Conservation (phyloP, 2,329 filamentous ascomycete genomes). For the Acrocalymma vagum region DNA sequence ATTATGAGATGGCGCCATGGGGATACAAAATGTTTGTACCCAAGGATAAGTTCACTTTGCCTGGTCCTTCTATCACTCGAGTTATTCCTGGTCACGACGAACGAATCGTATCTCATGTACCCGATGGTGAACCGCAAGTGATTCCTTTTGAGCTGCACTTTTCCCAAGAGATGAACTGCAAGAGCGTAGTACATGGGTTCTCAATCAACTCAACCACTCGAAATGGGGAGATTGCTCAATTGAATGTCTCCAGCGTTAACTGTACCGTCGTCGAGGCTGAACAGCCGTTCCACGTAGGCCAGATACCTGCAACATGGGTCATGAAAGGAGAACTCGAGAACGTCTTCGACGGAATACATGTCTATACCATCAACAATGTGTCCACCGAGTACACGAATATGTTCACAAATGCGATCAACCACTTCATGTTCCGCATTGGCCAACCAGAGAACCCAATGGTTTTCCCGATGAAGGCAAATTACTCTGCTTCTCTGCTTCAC, state of each 20-base stretch:
- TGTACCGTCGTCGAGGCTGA: constrained; percentile 51
- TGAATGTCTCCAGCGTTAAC: constrained; percentile 55
- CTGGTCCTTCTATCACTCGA: constrained; percentile 66
- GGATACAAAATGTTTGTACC: constrained; percentile 70
- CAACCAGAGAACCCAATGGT: constrained; percentile 66
- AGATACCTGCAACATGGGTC: constrained; percentile 63
- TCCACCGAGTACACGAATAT: constrained; percentile 52
- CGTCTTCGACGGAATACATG: constrained; percentile 69
- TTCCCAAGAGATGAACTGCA: constrained; percentile 68
- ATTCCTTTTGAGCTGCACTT: constrained; percentile 66
- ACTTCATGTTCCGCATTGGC: constrained; percentile 69
- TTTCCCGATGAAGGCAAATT: constrained; percentile 65
- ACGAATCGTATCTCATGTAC: constrained; percentile 60
- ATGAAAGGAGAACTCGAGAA: constrained; percentile 62
- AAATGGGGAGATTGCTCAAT: constrained; percentile 50
- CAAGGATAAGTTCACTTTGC: constrained; percentile 57
- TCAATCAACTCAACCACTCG: constrained; percentile 63
- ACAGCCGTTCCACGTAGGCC: constrained; percentile 58
- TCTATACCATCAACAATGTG: constrained; percentile 65
- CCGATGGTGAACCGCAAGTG: constrained; percentile 50
- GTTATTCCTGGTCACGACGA: constrained; percentile 69
- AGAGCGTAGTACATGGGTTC: constrained; percentile 60
- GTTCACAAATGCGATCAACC: constrained; percentile 63
- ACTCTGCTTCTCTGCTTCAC: constrained; percentile 62
- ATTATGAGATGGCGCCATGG: constrained; percentile 62